Percentiles rank a stretch among this genome's conserved stretches.
phyloP scores from a whole-genome alignment of 2,329 filamentous ascomycete species.

The Reticulascus tulasneorum region DNA sequence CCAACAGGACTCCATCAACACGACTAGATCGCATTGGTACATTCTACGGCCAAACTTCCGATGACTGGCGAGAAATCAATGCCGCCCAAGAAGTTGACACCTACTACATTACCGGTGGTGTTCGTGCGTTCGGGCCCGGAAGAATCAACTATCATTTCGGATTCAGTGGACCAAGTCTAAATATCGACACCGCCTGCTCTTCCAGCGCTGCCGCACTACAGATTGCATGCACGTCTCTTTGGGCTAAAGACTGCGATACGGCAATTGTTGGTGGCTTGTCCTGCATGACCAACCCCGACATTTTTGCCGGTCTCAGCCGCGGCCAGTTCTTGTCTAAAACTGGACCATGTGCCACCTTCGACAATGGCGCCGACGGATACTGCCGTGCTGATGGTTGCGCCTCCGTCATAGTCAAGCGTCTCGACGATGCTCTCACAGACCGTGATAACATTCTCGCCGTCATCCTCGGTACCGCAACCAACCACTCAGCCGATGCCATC shows the following conservation, averaged over 20 bases:
- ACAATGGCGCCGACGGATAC: slow-evolving; percentile 77
- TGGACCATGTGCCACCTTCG: slow-evolving; percentile 75
- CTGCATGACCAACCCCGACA: slow-evolving; percentile 76
- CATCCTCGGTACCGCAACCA: slow-evolving; percentile 71
- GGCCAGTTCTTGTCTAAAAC: slow-evolving; percentile 76
- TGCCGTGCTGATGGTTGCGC: slow-evolving; percentile 75
- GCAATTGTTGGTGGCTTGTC: slow-evolving; percentile 76
- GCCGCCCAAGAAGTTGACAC: slow-evolving; percentile 62
- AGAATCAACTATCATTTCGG: slow-evolving; percentile 78
- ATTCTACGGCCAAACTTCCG: slow-evolving; percentile 73
- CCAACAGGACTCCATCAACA: slow-evolving; percentile 63
- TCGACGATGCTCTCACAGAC: slow-evolving; percentile 73
- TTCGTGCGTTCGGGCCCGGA: slow-evolving; percentile 47
- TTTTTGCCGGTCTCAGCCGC: slow-evolving; percentile 70
- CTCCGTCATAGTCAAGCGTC: slow-evolving; percentile 71
- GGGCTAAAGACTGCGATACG: slow-evolving; percentile 74
- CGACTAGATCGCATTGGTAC: slow-evolving; percentile 58
- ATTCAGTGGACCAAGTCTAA: slow-evolving; percentile 69
- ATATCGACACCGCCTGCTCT: slow-evolving; percentile 73
- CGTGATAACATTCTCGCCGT: slow-evolving; percentile 75
- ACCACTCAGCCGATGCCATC: slow-evolving; percentile 76
- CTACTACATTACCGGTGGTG: slow-evolving; percentile 49
- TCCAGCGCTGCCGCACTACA: slow-evolving; percentile 70
- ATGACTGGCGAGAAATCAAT: slow-evolving; percentile 78
- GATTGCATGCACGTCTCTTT: slow-evolving; percentile 65